These are phyloP conservation scores for Zygosaccharomyces gambellarensis DNA, from an alignment of 805 yeast genomes.

Conservation along the genomic window DNA sequence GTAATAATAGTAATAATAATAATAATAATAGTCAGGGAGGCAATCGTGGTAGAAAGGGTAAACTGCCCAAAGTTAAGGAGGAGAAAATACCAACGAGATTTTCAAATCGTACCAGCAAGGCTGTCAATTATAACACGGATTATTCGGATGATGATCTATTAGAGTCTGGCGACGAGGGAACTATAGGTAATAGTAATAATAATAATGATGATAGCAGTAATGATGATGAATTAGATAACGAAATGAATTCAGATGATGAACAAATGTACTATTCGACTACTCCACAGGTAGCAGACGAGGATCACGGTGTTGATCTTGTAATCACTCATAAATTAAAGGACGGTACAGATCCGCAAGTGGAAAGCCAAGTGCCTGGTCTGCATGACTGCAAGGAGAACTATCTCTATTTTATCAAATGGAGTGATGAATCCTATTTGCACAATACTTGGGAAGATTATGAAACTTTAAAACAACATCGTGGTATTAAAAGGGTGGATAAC, in stretches of 20 bases:
- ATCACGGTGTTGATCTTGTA: conserved; percentile 27
- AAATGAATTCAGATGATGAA: conserved; percentile 19
- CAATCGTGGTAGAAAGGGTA: conserved; percentile 15
- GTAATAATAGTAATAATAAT: no score
- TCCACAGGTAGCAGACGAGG: conserved; percentile 34
- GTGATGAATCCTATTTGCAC: conserved; percentile 81
- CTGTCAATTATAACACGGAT: conserved; percentile 75
- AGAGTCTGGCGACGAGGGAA: conserved; percentile 33
- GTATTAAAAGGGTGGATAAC: conserved; percentile 83
- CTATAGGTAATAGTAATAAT: conserved; percentile 4
- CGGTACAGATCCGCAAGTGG: conserved; percentile 22
- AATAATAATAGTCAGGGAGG: background rate
- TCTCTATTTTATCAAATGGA: conserved; percentile 77
- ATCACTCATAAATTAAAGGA: conserved; percentile 28
- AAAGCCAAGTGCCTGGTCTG: conserved; percentile 37
- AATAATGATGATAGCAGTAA: background rate
- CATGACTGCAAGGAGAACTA: conserved; percentile 55
- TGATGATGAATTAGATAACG: conserved; percentile 15
- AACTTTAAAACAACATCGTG: conserved; percentile 49
- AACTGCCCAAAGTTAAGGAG: conserved; percentile 10
- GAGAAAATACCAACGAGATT: conserved; percentile 58
- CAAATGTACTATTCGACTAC: conserved; percentile 27
- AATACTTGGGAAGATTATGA: conserved; percentile 86
- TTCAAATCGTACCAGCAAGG: conserved; percentile 59
- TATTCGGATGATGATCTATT: conserved; percentile 46